These are phyloP conservation scores for Mikania micrantha DNA, from an alignment of 129 eudicot species.

Conservation along the genomic window DNA sequence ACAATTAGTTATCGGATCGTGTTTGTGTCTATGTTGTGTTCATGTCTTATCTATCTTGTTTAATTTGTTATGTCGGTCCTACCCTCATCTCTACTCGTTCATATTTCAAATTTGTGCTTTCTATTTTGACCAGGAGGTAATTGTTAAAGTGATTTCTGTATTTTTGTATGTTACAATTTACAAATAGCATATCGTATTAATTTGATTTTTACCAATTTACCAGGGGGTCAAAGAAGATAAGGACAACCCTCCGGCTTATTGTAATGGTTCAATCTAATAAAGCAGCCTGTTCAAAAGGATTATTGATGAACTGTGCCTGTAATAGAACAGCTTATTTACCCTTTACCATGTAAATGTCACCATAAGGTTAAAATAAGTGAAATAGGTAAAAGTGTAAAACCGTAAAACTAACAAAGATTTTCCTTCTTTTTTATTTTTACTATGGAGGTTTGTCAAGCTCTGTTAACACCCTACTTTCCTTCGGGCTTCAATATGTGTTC, in stretches of 20 bases:
- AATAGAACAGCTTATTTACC: not conserved
- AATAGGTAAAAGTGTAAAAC: not conserved
- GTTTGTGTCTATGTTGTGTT: too few species aligned
- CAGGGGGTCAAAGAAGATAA: not conserved
- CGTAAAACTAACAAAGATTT: not conserved
- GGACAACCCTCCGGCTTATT: not conserved
- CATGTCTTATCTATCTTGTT: not conserved
- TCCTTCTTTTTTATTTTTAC: not conserved
- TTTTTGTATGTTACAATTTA: not conserved
- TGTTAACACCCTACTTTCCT: not conserved
- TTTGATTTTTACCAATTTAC: not conserved
- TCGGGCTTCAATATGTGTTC: too few species aligned
- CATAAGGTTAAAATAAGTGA: not conserved
- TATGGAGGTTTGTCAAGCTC: not conserved
- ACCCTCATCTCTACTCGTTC: too few species aligned
- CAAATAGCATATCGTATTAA: not conserved
- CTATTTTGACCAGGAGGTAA: not conserved
- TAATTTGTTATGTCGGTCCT: too few species aligned
- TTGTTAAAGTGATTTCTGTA: not conserved
- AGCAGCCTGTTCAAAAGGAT: not conserved
- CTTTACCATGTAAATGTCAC: not conserved
- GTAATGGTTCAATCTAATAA: not conserved
- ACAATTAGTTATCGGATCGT: too few species aligned
- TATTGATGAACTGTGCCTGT: not conserved
- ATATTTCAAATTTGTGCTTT: not conserved